These are phyloP conservation scores for Elymus sibiricus DNA, from an alignment of 176 grass and related monocot species.

Conservation along the genomic window DNA sequence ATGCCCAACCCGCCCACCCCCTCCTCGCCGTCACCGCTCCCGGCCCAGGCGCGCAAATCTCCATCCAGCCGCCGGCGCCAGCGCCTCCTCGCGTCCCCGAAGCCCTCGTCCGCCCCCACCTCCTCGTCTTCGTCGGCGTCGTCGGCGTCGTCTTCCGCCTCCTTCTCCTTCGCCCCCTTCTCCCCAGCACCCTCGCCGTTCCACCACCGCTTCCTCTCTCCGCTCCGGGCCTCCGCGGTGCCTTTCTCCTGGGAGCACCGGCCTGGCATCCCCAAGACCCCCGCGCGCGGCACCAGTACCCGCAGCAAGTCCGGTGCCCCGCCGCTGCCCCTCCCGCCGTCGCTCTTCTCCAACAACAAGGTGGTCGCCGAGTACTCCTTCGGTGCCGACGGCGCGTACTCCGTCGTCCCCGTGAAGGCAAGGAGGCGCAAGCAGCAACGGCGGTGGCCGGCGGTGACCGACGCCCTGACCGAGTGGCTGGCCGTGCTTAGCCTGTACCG, in stretches of 20 bases:
- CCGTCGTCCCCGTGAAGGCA: slow-evolving; percentile 24
- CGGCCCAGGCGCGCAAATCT: background rate
- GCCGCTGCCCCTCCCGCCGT: slow-evolving; percentile 47
- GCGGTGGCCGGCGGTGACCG: slow-evolving; percentile 23
- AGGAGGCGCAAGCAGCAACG: background rate
- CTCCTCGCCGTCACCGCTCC: slow-evolving; percentile 3
- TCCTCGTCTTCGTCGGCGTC: background rate
- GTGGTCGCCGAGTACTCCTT: slow-evolving; percentile 34
- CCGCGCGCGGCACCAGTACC: slow-evolving; percentile 17
- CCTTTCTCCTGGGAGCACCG: slow-evolving; percentile 89
- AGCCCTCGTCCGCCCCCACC: background rate
- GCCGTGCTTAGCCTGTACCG: slow-evolving; percentile 47
- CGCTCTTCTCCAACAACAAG: slow-evolving; percentile 38
- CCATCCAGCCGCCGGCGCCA: background rate
- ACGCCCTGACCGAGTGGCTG: slow-evolving; percentile 36
- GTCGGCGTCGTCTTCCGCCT: background rate
- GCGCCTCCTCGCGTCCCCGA: background rate
- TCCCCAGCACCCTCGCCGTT: slow-evolving; percentile 45
- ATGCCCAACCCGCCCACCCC: slow-evolving; percentile 32
- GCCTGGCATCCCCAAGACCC: slow-evolving; percentile 70
- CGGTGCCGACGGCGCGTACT: background rate
- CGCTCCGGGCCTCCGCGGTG: slow-evolving; percentile 47
- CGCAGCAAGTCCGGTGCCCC: slow-evolving; percentile 16
- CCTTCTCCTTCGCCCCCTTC: slow-evolving; percentile 32
- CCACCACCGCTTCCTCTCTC: slow-evolving; percentile 53